Evolutionary conservation across 108 stramenopile species (phyloP), one percentile per base, ranked within the genome.

Genomic region (Cyclotella cryptica): DNA sequence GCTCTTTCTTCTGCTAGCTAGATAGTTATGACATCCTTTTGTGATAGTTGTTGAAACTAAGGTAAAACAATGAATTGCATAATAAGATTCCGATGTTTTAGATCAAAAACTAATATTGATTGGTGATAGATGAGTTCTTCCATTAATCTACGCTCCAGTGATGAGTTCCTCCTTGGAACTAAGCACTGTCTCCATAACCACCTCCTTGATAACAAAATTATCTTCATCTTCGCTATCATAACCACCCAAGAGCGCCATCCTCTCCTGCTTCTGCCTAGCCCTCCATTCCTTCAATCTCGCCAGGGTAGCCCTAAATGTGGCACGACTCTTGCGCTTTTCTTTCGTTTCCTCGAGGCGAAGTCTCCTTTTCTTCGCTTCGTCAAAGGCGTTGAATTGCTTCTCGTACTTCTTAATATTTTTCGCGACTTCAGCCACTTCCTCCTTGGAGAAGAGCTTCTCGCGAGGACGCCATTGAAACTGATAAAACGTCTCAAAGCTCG

Each of bases 331-430:
- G 5, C 96, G 88, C 77, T 96, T 96, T 24, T 89, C 96, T 72
- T 87, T 92, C 40, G 96, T 96, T 71, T 92, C 92, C 79, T 95
- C 90, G 68, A 95, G 77, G 28, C 93, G 85, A 40, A 81, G 76
- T 22, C 78, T 88, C 17, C 87, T 83, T 71, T 92, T 86, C 59
- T 94, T 91, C 77, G 90, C 95, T 83, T 92, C 93, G 85, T 99
- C 98, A 65, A 91, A 97, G 68, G 88, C 88, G 55, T 98, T 98
- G 88, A 99, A 99, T 47, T 93, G 89, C 79, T 93, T 88, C 86
- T 99, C 98, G 79, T 99, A 99, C 86, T 98, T 97, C 40, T 96
- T 95, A 53, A 99, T 84, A 72, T 98, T 96, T 71, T 96, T 95
- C 21, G 86, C 57, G 66, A 99, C 88, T 74, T 96, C 87, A 67